phyloP scores from a whole-genome alignment of 345 rosid genomes.

The Mallotus nudiflorus region DNA sequence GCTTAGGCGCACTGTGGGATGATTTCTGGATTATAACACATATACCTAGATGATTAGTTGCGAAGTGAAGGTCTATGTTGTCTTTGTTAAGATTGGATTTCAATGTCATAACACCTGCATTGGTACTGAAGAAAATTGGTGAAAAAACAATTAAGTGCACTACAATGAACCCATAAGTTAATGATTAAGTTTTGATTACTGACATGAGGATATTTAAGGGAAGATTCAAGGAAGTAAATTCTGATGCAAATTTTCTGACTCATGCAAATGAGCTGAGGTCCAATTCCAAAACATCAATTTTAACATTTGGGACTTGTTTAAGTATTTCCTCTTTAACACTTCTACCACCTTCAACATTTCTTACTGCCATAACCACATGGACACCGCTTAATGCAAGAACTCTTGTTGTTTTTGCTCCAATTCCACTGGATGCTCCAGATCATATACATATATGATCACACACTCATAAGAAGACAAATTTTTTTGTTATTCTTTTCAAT shows the following conservation, averaged over 20 bases:
- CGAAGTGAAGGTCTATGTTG: conserved; percentile 53
- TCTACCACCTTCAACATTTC: conserved; percentile 15
- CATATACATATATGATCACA: too few species aligned
- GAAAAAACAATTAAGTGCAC: too few species aligned
- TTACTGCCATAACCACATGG: conserved; percentile 16
- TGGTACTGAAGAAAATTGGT: conserved; percentile 43
- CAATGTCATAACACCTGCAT: conserved; percentile 58
- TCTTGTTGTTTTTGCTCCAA: conserved; percentile 17
- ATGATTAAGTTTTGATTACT: too few species aligned
- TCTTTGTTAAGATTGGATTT: conserved; percentile 54
- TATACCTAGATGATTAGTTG: conserved; percentile 63
- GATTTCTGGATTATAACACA: too few species aligned
- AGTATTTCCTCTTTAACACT: conserved; percentile 20
- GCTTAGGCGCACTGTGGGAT: too few species aligned
- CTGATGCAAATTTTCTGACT: conserved; percentile 20
- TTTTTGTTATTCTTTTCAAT: too few species aligned
- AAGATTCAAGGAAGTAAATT: conserved; percentile 14
- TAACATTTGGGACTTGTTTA: conserved; percentile 12
- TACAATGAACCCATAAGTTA: too few species aligned
- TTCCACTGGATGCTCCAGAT: conserved; percentile 27
- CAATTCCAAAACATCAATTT: conserved; percentile 29
- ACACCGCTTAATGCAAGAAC: too few species aligned
- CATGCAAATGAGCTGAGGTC: conserved; percentile 24
- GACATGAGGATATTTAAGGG: conserved; percentile 31
- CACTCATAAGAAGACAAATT: too few species aligned